Evolutionary conservation across 345 rosid species (phyloP).

Genomic region (Linum lewisii): DNA sequence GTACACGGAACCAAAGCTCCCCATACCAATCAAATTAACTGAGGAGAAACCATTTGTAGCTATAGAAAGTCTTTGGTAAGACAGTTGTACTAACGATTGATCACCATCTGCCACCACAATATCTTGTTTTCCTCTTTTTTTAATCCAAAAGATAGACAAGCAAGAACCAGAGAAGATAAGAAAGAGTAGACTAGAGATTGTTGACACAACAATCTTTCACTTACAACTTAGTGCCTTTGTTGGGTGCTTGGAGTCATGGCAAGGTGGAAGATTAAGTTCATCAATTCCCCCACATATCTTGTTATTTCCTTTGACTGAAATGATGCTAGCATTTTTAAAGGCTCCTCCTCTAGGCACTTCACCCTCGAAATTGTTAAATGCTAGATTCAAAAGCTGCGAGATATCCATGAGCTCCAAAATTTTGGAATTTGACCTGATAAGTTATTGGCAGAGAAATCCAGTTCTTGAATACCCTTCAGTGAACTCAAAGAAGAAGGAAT

Average conservation of each 20-base stretch:
- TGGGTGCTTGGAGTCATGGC: background rate
- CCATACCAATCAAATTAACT: slow-evolving; percentile 7
- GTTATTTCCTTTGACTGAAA: background rate
- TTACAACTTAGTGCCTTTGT: background rate
- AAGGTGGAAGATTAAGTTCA: slow-evolving; percentile 9
- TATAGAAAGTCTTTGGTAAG: slow-evolving; percentile 5
- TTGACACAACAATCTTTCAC: background rate
- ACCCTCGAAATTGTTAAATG: slow-evolving; percentile 17
- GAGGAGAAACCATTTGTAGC: slow-evolving; percentile 10
- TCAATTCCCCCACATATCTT: background rate
- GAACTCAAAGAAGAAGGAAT: slow-evolving; percentile 11
- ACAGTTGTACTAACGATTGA: background rate
- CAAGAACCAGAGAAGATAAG: background rate
- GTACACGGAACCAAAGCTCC: slow-evolving; percentile 19
- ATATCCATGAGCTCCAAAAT: background rate
- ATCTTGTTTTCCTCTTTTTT: slow-evolving; percentile 3
- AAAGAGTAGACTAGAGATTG: background rate
- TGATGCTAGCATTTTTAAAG: background rate
- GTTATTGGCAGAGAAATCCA: slow-evolving; percentile 14
- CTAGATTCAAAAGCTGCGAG: slow-evolving; percentile 11
- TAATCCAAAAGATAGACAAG: background rate
- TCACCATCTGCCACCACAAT: background rate
- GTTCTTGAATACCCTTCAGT: background rate
- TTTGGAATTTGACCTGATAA: slow-evolving; percentile 16
- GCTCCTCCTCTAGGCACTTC: slow-evolving; percentile 6